A percentile compares a stretch with the other conserved stretches of the same genome.
These are phyloP conservation scores for Sarcomyxa edulis DNA, from an alignment of 768 basidiomycete species.

Conservation along the genomic window DNA sequence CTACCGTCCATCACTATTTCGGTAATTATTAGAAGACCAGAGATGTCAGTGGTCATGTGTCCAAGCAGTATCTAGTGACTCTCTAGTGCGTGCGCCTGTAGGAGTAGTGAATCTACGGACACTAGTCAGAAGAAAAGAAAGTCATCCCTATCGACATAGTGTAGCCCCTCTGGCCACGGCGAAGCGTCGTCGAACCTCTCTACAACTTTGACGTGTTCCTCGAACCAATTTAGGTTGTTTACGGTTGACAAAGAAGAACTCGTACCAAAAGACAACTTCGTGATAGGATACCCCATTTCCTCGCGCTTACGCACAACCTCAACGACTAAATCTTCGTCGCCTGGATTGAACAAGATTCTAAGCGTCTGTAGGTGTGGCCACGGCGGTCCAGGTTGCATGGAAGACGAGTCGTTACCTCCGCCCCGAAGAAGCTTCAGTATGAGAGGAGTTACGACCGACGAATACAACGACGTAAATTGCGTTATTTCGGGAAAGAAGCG, in stretches of 20 bases:
- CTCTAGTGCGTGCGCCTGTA: too few relatives aligned
- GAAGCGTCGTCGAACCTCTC: conserved; percentile 19
- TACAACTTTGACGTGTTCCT: conserved; percentile 14
- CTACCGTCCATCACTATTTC: too few relatives aligned
- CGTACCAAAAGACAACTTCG: conserved; percentile 22
- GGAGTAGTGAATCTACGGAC: background rate
- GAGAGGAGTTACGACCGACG: conserved; percentile 14
- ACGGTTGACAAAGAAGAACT: conserved; percentile 12
- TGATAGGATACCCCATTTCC: conserved; percentile 20
- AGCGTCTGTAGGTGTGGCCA: conserved; percentile 32
- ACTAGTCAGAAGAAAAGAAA: conserved; percentile 16
- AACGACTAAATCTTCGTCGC: conserved; percentile 18
- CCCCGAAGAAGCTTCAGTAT: conserved; percentile 22
- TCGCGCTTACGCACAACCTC: conserved; percentile 20
- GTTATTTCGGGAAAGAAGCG: conserved; percentile 27
- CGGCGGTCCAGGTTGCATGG: conserved; percentile 12
- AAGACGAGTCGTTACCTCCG: too few relatives aligned
- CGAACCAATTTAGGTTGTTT: conserved; percentile 9
- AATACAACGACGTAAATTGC: conserved; percentile 23
- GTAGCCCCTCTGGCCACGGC: conserved; percentile 24
- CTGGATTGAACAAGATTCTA: conserved; percentile 22
- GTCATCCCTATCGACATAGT: conserved; percentile 25
- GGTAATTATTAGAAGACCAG: too few relatives aligned
- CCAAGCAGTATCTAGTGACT: too few relatives aligned
- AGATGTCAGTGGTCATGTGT: too few relatives aligned